Evolutionary conservation across 2,329 filamentous ascomycete genomes (phyloP), one percentile per base, ranked within the genome.

Genomic region (Cephalotrichum gorgonifer): DNA sequence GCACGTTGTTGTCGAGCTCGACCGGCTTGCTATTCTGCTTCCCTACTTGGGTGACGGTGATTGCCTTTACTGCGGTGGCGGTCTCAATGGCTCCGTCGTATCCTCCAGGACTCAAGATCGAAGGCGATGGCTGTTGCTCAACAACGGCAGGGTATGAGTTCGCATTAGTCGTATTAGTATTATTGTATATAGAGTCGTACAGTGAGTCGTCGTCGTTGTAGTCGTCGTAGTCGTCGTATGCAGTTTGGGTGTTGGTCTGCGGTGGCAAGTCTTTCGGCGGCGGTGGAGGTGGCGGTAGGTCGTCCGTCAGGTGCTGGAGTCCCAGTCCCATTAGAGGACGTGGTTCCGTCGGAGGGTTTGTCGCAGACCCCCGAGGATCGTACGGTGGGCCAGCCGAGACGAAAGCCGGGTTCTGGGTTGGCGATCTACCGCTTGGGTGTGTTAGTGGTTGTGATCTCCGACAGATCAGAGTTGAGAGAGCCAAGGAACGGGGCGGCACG

Each of bases 111-210:
- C 23, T 48, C n/a, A 53, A 54, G 23, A 49, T 46, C 14, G 53
- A 51, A n/a, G 53, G 53, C 28, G 51, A 47, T 25, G 50, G 49
- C 43, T 53, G 49, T n/a, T 54, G 50, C 41, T 51, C 51, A n/a
- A 50, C 50, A 17, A 48, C 48, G 25, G 49, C 47, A 22, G 53
- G 47, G 23, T 52, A 47, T 14, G 48, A 47, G 8, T 46, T 39
- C 27, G 52, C 51, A 49, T 54, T 48, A 44, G 50, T 51, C 7
- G 52, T 51, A 30, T 54, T 50, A 44, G 51, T 46, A 38, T 50
- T 42, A 44, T 51, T 41, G 44, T 52, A 52, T 31, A 39, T 49
- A 23, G 48, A 45, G 38, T 48, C 45, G 41, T 48, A 48, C 17
- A 48, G 45, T 44, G 49, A 52, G 47, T 50, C 48, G 39, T 50